A percentile compares a stretch with the other conserved stretches of the same genome.
Evolutionary conservation across 495 filamentous ascomycete species (phyloP).

Genomic region (Hypoxylon fragiforme): DNA sequence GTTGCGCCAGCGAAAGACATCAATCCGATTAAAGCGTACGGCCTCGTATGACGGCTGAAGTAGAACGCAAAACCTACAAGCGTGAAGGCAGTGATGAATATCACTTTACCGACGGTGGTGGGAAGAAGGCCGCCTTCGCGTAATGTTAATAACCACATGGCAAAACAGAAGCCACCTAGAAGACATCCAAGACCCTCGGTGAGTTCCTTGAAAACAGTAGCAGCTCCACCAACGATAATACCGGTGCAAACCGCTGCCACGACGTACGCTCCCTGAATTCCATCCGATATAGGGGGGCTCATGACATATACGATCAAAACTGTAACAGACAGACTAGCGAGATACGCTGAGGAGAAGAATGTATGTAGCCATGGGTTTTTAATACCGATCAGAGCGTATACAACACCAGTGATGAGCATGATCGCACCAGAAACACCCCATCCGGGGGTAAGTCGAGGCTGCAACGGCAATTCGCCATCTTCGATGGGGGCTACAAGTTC

Average conservation of each 20-base stretch:
- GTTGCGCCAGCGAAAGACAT: slow-evolving; percentile 85
- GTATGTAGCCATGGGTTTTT: slow-evolving; percentile 83
- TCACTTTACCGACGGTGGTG: slow-evolving; percentile 61
- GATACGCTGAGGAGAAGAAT: slow-evolving; percentile 76
- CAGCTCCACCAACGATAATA: slow-evolving; percentile 70
- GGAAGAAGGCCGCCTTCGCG: slow-evolving; percentile 75
- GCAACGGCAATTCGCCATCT: slow-evolving; percentile 64
- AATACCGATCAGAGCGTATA: slow-evolving; percentile 78
- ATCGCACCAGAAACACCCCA: slow-evolving; percentile 78
- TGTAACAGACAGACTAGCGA: slow-evolving; percentile 72
- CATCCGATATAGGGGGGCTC: slow-evolving; percentile 73
- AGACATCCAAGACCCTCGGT: slow-evolving; percentile 86
- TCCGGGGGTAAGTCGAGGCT: slow-evolving; percentile 76
- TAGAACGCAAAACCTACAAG: slow-evolving; percentile 69
- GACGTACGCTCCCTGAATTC: slow-evolving; percentile 85
- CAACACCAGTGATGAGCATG: slow-evolving; percentile 67
- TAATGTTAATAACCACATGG: slow-evolving; percentile 88
- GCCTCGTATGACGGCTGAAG: slow-evolving; percentile 76
- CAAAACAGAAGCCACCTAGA: slow-evolving; percentile 82
- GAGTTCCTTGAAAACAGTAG: slow-evolving; percentile 80
- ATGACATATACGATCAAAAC: slow-evolving; percentile 91
- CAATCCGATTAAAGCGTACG: slow-evolving; percentile 72
- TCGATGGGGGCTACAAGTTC: slow-evolving; percentile 42
- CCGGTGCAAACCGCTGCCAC: slow-evolving; percentile 79
- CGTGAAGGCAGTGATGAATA: slow-evolving; percentile 76